phyloP scores from a whole-genome alignment of 306 rosid species.

The Vigna unguiculata region DNA sequence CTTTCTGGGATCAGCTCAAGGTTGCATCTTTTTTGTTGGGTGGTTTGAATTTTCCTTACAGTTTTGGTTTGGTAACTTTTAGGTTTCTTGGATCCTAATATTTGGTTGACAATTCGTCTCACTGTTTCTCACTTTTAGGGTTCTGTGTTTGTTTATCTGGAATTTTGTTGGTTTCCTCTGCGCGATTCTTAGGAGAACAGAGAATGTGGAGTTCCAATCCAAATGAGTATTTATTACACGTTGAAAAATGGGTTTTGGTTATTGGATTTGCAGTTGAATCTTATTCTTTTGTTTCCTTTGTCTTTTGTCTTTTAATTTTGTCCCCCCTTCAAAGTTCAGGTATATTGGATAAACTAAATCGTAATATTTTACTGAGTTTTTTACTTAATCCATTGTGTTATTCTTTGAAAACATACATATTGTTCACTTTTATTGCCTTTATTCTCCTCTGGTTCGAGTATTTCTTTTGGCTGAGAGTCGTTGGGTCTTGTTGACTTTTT shows the following conservation, averaged over 20 bases:
- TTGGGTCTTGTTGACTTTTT: conserved; percentile 1
- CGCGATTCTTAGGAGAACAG: background rate
- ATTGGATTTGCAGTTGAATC: background rate
- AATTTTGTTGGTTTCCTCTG: conserved; percentile 12
- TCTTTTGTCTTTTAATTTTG: background rate
- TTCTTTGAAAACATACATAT: too few relatives aligned
- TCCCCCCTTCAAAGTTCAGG: background rate
- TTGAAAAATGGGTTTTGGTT: background rate
- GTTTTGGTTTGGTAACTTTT: background rate
- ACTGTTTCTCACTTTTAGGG: conserved; percentile 16
- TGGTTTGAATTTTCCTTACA: background rate
- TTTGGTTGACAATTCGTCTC: background rate
- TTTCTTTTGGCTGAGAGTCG: background rate
- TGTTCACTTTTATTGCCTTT: conserved; percentile 5
- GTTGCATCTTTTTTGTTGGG: background rate
- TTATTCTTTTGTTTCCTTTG: background rate
- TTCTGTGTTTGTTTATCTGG: background rate
- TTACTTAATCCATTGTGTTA: background rate
- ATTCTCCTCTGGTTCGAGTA: background rate
- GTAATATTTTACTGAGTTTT: background rate
- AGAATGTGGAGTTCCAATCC: background rate
- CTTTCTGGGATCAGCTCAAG: conserved; percentile 39
- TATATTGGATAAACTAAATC: background rate
- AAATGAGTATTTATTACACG: background rate
- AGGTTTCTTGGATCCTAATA: conserved; percentile 19